Percentiles rank a stretch among this genome's conserved stretches.
phyloP scores from a whole-genome alignment of 2,329 filamentous ascomycete genomes.

The Aspergillus jensenii region DNA sequence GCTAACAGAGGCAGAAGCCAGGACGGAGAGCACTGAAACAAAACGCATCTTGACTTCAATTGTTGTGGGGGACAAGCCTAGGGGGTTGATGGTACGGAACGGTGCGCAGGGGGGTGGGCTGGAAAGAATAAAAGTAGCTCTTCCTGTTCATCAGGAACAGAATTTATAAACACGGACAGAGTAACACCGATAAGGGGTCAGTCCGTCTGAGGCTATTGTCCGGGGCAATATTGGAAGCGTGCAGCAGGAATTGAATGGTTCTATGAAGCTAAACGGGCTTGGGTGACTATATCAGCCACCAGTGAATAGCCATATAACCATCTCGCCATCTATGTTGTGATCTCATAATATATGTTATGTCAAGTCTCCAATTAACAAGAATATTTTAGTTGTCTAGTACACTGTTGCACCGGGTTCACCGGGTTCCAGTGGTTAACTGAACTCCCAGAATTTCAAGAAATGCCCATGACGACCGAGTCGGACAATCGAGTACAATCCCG shows the following conservation, averaged over 20 bases:
- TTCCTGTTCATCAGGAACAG: not conserved
- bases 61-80: not conserved
- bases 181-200: not conserved
- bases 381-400: not conserved
- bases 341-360: too few species aligned
- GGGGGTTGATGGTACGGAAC: not conserved
- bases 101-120: too few species aligned
- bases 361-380: not conserved
- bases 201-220: not conserved
- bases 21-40: constrained; percentile 2
- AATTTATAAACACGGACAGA: constrained; percentile 1
- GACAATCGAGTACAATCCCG: too few species aligned
- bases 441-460: too few species aligned
- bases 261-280: not conserved
- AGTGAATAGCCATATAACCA: not conserved
- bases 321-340: too few species aligned
- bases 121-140: not conserved
- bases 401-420: not conserved
- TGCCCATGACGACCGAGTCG: too few species aligned
- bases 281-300: not conserved
- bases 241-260: not conserved
- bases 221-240: not conserved
- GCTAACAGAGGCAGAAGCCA: constrained; percentile 2
- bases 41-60: constrained; percentile 8
- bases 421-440: too few species aligned